Base-by-base conservation (phyloP, 495 filamentous ascomycete species). In the Aspergillus diversus region DNA sequence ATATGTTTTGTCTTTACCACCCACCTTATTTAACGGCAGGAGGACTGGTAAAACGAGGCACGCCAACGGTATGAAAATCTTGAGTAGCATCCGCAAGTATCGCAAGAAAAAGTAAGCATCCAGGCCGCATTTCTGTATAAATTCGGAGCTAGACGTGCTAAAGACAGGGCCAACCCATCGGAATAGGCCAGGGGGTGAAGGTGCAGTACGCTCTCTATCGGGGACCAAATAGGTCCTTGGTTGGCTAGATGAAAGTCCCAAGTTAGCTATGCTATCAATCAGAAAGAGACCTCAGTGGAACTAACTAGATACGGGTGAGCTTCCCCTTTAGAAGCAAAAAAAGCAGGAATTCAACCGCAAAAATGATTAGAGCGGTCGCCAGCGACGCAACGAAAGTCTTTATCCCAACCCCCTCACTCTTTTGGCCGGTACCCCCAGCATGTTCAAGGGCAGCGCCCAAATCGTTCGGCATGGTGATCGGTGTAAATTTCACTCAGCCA, bases 101-200 rank as follows among this genome's bases (percentile, higher is more conserved):
- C 96, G 91, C 1, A 99, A 83, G 77, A 98, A 99, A 76, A 99
- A 96, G 80, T 97, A 99, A 68, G 96, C 94, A 75, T 99, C 95
- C 43, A 99, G 84, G 6, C 95, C 95, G 73, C 92, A 97, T 75
- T 97, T 97, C 43, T 91, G 88, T 63, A 97, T 95, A 71, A 97
- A 89, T 65, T 97, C 92, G n/a, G 90, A 82, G 74, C 92, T 89
- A 51, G 85, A 83, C 58, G 92, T 92, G 69, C 83, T 86, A 75
- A 95, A 91, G 37, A 97, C 83, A 32, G 88, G 82, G 31, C 75
- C 74, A 43, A 93, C 72, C 84, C 93, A 89, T 61, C 79, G 81
- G 67, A 87, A 87, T n/a, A 89, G 80, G 17, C 86, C 92, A 55
- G 82, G 73, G 5, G 90, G 89, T 11, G 92, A 91, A 7, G 89